These are phyloP conservation scores for Psophocarpus tetragonolobus DNA, from an alignment of 306 rosid genomes.

Conservation along the genomic window DNA sequence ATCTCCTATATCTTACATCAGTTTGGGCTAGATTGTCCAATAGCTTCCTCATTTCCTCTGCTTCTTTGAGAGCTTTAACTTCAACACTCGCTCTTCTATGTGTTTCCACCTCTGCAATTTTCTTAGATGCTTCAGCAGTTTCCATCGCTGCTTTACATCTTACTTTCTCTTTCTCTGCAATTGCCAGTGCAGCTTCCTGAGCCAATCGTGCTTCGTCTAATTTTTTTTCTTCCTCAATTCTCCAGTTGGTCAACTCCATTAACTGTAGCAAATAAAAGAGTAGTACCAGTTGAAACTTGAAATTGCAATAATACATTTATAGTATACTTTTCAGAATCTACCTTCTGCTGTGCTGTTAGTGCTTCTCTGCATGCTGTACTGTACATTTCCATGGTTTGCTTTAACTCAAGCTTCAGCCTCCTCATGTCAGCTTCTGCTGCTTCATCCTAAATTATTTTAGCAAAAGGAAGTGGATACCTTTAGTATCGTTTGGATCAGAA, in stretches of 20 bases:
- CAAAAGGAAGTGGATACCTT: constrained; percentile 13
- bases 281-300: not conserved
- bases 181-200: constrained; percentile 75
- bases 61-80: constrained; percentile 67
- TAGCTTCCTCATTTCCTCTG: constrained; percentile 64
- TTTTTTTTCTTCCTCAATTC: constrained; percentile 66
- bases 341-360: constrained; percentile 54
- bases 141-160: constrained; percentile 77
- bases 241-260: constrained; percentile 62
- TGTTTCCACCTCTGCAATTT: constrained; percentile 71
- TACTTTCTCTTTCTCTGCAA: constrained; percentile 80
- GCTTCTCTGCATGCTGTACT: constrained; percentile 44
- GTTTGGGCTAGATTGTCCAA: constrained; percentile 63
- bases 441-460: constrained; percentile 60
- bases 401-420: constrained; percentile 87
- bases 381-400: constrained; percentile 92
- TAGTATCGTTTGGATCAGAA: not conserved
- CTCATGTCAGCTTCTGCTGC: constrained; percentile 83
- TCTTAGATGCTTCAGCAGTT: constrained; percentile 84
- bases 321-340: constrained; percentile 10
- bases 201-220: constrained; percentile 66
- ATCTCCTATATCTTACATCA: constrained; percentile 72
- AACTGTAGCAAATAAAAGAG: constrained; percentile 43
- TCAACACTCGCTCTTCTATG: constrained; percentile 60
- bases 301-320: not conserved